Base-by-base conservation (phyloP, 805 yeast genomes). In the Kazachstania bromeliacearum region DNA sequence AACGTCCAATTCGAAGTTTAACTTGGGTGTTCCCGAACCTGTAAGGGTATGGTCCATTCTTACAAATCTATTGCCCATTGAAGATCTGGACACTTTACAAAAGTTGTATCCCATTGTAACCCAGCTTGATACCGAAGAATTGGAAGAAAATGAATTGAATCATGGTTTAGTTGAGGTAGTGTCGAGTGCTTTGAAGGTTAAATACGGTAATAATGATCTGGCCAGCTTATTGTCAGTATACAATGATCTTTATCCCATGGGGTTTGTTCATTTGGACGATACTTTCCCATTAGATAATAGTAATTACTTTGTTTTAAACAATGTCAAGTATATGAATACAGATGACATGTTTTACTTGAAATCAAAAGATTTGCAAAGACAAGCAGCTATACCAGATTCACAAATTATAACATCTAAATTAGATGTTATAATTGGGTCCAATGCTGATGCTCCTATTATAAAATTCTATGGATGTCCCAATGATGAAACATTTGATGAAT, bases 281-380 rank as follows among this genome's bases (percentile, higher is more conserved):
- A 13, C 18, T 18, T 19, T n/a, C 15, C 12, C 22, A n/a, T 5
- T 8, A 23, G 26, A 13, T 16, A 32, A 39, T 7, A 42, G 38
- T 2, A 48, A 40, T 31, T 52, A 37, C 38, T 55, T 57, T 31
- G 35, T 49, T 2, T 31, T 58, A 21, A 55, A 55, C 34, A 47
- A 47, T 3, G 39, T 45, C 33, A 40, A 32, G 13, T 79, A 78
- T 50, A 77, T 87, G 47, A 72, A 79, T 7, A 63, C 78, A 3
- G 83, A 75, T 37, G 94, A 81, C 39, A 70, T 85, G 1, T 92
- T 74, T 55, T 94, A 96, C 3, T 64, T 92, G 38, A 79, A 80
- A 53, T 72, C 85, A 0, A 63, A 64, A 18, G 60, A 62, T n/a
- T 47, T 53, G 5, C 36, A 42, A 17, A 38, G 35, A 8, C 61